These are phyloP conservation scores for Alternaria conjuncta DNA, from an alignment of 2,329 filamentous ascomycete species.

Conservation along the genomic window DNA sequence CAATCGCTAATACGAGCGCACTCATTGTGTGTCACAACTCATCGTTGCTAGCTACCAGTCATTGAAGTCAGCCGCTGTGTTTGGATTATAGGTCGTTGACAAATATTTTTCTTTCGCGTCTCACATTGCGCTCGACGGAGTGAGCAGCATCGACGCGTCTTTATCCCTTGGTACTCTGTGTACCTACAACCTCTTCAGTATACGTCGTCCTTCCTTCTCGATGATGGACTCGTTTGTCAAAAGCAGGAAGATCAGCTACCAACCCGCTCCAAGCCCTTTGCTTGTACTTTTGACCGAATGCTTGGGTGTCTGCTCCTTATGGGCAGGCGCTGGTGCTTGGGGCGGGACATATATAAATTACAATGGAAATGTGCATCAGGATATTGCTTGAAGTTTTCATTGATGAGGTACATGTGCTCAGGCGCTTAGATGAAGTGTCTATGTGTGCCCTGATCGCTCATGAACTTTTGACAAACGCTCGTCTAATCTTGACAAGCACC, in stretches of 20 bases:
- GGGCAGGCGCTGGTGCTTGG: conserved; percentile 29
- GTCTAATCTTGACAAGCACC: conserved; percentile 18
- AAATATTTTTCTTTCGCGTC: not conserved
- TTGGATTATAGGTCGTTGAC: not conserved
- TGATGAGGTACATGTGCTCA: conserved; percentile 9
- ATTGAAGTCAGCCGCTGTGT: not conserved
- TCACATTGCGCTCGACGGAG: not conserved
- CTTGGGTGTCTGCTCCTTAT: conserved; percentile 31
- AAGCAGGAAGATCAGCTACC: conserved; percentile 32
- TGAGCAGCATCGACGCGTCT: not conserved
- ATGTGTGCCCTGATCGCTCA: conserved; percentile 10
- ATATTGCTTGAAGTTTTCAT: conserved; percentile 7
- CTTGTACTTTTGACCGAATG: conserved; percentile 39
- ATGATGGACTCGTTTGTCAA: conserved; percentile 44
- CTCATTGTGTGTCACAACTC: not conserved
- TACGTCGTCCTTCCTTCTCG: conserved; percentile 39
- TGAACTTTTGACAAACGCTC: conserved; percentile 19
- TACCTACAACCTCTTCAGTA: conserved; percentile 37
- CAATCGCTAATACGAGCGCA: conserved; percentile 11
- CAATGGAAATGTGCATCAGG: not conserved
- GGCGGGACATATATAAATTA: conserved; percentile 14
- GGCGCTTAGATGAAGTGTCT: conserved; percentile 5
- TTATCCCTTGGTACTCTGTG: not conserved
- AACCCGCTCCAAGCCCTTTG: conserved; percentile 19
- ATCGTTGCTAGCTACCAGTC: not conserved